Evolutionary conservation across 352 stramenopile genomes (phyloP), one percentile per base, ranked within the genome.

Genomic region (Phytopythium cucurbitacearum): DNA sequence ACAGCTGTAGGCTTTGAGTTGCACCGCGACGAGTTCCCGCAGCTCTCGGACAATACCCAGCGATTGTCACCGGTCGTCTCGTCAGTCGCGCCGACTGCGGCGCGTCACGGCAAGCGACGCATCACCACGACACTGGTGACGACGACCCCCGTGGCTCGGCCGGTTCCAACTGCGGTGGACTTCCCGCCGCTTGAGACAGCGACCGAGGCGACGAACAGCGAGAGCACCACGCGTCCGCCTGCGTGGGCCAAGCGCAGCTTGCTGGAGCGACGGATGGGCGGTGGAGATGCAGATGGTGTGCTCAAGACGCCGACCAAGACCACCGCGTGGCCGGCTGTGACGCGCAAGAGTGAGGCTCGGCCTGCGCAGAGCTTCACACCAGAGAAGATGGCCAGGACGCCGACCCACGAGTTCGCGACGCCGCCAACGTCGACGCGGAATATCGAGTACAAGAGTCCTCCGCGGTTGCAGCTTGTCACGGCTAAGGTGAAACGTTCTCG

Each of bases 41-140:
- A 63, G n/a, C 51, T 77, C n/a, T 13, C 13, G 13, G 15, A n/a
- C 13, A 34, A 16, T 37, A n/a, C n/a, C 37, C 21, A 28, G 21
- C 21, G 21, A 16, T 45, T 40, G 1, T 34, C 40, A 9, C 21
- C 7, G 7, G 45, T 28, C 13, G 15, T 16, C n/a, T 34, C 40
- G 4, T 10, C 40, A 40, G 33, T 28, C 21, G 21, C 40, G 0
- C 41, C 44, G 5, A 34, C 13, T 36, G 10, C 33, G 6, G 15
- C 48, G n/a, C 37, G 28, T 43, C n/a, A 56, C n/a, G 49, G 41
- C 2, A 77, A 76, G 51, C 58, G 71, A 7, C 57, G 71, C 13
- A 82, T 82, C 56, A 82, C 71, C 0, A 82, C 71, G 7, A 82
- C 69, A 15, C 48, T 82, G 10, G 11, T 82, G 43, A 73, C 63